phyloP scores from a whole-genome alignment of 2,329 filamentous ascomycete species.

The Alternaria novae-zelandiae region DNA sequence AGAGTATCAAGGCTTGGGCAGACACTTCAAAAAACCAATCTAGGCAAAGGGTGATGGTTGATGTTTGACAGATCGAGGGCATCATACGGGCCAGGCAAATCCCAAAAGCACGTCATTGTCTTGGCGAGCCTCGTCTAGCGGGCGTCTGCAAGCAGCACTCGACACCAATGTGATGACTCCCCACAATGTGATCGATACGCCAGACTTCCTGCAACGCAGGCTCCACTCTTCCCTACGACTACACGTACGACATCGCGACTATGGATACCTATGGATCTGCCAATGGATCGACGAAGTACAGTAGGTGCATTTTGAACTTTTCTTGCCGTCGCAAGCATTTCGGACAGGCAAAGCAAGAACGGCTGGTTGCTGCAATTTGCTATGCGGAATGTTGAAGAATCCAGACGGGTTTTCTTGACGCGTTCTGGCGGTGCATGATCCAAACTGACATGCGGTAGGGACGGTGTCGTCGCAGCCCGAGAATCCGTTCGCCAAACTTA shows the following conservation, averaged over 20 bases:
- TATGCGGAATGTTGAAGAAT: neutral
- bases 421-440: neutral
- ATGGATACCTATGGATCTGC: constrained; percentile 28
- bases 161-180: constrained; percentile 33
- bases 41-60: neutral
- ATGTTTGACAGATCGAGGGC: neutral
- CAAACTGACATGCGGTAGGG: constrained; percentile 35
- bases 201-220: constrained; percentile 18
- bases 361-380: neutral
- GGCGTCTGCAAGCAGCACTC: constrained; percentile 23
- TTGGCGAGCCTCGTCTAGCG: constrained; percentile 32
- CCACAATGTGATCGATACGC: constrained; percentile 28
- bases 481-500: constrained; percentile 87
- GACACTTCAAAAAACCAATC: neutral
- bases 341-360: neutral
- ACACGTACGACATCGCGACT: constrained; percentile 5
- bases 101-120: constrained; percentile 38
- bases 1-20: neutral
- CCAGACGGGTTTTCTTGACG: neutral
- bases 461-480: constrained; percentile 71
- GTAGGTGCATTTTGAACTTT: constrained; percentile 10
- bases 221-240: constrained; percentile 8
- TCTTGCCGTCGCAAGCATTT: constrained; percentile 5
- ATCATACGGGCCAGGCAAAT: constrained; percentile 2
- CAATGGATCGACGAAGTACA: constrained; percentile 30